Percentiles rank a stretch among this genome's conserved stretches.
These are phyloP conservation scores for Antrodiella citrinella DNA, from an alignment of 768 basidiomycete genomes.

Conservation along the genomic window DNA sequence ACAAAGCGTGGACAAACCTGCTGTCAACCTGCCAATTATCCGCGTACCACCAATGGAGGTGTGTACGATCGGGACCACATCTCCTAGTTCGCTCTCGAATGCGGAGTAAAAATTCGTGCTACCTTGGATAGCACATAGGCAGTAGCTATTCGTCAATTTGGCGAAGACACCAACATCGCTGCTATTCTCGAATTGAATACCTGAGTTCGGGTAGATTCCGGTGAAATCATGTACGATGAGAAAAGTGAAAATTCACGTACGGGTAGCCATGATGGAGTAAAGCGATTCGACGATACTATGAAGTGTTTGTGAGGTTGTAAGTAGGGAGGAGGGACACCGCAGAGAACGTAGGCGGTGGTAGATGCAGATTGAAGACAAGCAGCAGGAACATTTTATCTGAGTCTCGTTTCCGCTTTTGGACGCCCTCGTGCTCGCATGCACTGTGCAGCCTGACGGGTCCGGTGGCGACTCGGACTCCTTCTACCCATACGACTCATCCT, in stretches of 20 bases:
- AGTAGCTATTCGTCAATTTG: constrained; percentile 97
- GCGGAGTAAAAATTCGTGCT: constrained; percentile 97
- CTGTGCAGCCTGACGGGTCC: neutral
- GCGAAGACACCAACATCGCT: constrained; percentile 95
- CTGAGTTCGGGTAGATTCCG: too few relatives aligned
- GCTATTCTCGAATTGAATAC: constrained; percentile 90
- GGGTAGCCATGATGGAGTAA: constrained; percentile 49
- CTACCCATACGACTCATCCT: neutral
- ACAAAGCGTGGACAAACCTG: constrained; percentile 44
- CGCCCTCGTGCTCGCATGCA: neutral
- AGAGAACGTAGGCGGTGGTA: neutral
- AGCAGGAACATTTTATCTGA: neutral
- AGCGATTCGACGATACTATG: neutral
- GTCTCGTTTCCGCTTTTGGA: neutral
- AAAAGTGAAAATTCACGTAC: constrained; percentile 28
- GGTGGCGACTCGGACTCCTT: neutral
- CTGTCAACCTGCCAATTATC: constrained; percentile 88
- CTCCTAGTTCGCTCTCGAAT: constrained; percentile 90
- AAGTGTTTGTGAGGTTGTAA: neutral
- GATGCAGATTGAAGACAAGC: neutral
- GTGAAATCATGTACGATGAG: neutral
- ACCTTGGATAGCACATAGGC: constrained; percentile 87
- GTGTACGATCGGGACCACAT: constrained; percentile 93
- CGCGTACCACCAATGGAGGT: constrained; percentile 92
- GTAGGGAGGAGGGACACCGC: neutral